Conservation (phyloP, 2,329 filamentous ascomycete genomes). For the Bipolaris zeicola region DNA sequence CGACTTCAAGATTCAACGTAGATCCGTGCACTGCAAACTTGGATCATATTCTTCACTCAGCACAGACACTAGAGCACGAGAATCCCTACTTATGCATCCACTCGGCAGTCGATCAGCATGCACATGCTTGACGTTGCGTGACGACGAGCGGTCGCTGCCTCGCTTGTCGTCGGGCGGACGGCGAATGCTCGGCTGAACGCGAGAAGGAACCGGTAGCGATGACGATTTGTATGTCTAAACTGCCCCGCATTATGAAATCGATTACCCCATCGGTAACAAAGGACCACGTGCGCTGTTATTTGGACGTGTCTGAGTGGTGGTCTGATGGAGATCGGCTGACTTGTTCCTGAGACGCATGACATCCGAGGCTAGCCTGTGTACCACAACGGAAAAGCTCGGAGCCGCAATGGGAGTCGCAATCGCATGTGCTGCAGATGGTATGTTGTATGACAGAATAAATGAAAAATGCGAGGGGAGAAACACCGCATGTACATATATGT, state of each 20-base stretch:
- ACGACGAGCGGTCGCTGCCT: constrained; percentile 9
- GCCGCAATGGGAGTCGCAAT: constrained; percentile 1
- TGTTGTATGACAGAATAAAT: background rate
- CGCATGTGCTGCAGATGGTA: background rate
- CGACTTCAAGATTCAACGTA: background rate
- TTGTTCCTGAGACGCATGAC: constrained; percentile 12
- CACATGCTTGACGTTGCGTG: constrained; percentile 1
- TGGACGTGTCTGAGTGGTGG: constrained; percentile 6
- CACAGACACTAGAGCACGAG: background rate
- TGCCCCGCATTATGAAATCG: constrained; percentile 19
- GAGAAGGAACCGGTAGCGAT: constrained; percentile 9
- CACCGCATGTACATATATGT: too few relatives aligned
- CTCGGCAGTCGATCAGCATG: constrained; percentile 2
- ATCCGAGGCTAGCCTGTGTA: constrained; percentile 11
- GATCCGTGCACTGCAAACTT: background rate
- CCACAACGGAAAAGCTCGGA: constrained; percentile 11
- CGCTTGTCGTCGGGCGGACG: constrained; percentile 33
- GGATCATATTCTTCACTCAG: constrained; percentile 3
- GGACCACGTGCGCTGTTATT: constrained; percentile 8
- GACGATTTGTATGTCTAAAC: constrained; percentile 8
- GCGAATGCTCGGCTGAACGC: constrained; percentile 15
- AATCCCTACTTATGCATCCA: background rate
- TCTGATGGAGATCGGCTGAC: constrained; percentile 25
- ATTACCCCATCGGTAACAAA: constrained; percentile 23
- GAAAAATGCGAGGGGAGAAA: too few relatives aligned